Evolutionary conservation across 176 grass and related monocot genomes (phyloP).

Genomic region (Lolium perenne): DNA sequence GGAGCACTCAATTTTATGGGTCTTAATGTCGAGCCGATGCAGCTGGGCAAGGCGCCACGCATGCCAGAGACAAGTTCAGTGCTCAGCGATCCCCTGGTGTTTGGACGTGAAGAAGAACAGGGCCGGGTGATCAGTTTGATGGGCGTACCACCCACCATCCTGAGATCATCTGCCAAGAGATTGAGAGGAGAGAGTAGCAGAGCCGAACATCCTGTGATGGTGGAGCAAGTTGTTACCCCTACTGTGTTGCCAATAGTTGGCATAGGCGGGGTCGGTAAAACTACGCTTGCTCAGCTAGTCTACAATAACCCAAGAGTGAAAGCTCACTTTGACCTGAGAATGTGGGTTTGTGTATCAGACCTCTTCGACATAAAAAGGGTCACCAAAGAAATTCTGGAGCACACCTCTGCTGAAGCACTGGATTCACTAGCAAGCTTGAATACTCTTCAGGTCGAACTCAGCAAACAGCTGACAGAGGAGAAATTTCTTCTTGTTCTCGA

Average conservation of each 20-base stretch:
- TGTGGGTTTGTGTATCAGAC: conserved; percentile 17
- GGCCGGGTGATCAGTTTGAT: not conserved
- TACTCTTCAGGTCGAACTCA: not conserved
- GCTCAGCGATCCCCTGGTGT: not conserved
- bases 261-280: not conserved
- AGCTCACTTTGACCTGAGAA: not conserved
- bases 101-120: not conserved
- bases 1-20: not conserved
- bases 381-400: not conserved
- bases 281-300: not conserved
- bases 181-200: not conserved
- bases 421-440: not conserved
- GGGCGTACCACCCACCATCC: too few relatives aligned
- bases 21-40: not conserved
- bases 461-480: not conserved
- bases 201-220: not conserved
- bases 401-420: not conserved
- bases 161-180: too few relatives aligned
- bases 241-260: not conserved
- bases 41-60: not conserved
- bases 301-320: not conserved
- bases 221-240: not conserved
- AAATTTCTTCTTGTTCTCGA: conserved; percentile 22
- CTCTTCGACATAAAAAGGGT: not conserved
- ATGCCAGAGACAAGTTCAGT: not conserved